Percentiles rank a stretch among this genome's conserved stretches.
Evolutionary conservation across 305 asterid genomes (phyloP).

Genomic region (Lippia alba): DNA sequence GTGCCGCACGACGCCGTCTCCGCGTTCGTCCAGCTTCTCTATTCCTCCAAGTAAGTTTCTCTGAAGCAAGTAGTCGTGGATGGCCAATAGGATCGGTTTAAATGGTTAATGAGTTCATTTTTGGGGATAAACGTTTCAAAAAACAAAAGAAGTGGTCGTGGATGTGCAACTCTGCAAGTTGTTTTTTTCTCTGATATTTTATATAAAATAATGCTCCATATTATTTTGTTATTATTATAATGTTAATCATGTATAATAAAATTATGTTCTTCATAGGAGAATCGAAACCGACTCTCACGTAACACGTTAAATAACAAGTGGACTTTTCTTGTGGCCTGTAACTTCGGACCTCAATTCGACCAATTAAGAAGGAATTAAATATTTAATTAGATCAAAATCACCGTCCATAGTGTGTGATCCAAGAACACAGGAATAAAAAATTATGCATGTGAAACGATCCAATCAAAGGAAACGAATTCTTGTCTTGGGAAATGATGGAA

Average conservation of each 20-base stretch:
- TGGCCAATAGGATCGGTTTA: too few relatives aligned
- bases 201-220: neutral
- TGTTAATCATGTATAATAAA: neutral
- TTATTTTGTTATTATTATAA: neutral
- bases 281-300: neutral
- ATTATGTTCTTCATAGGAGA: neutral
- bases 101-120: too few relatives aligned
- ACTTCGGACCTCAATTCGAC: slow-evolving; percentile 2
- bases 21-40: slow-evolving; percentile 61
- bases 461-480: neutral
- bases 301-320: neutral
- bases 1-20: slow-evolving; percentile 76
- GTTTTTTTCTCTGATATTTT: neutral
- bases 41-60: slow-evolving; percentile 57
- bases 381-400: too few relatives aligned
- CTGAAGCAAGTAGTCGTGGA: neutral
- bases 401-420: too few relatives aligned
- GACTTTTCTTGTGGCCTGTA: neutral
- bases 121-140: too few relatives aligned
- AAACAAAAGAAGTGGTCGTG: too few relatives aligned
- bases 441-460: neutral
- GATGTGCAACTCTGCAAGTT: slow-evolving; percentile 28
- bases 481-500: slow-evolving; percentile 21
- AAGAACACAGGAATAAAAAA: neutral
- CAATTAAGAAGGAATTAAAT: slow-evolving; percentile 13